Conservation (phyloP, 208 protist genomes). For the Wallacemonas collosoma region DNA sequence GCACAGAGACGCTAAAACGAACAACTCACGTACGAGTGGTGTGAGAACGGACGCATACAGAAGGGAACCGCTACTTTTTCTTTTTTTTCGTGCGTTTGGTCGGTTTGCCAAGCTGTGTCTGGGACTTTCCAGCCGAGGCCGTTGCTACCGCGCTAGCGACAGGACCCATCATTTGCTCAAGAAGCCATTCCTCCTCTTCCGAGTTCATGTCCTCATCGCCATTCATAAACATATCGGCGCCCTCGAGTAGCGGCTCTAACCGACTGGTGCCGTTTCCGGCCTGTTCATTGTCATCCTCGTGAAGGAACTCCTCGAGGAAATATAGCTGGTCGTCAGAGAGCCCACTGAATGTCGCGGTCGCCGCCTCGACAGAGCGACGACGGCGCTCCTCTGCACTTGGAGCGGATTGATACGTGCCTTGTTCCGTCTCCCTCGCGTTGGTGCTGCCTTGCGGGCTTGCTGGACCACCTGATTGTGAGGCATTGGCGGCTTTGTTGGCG, state of each 20-base stretch:
- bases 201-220: constrained; percentile 59
- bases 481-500: constrained; percentile 10
- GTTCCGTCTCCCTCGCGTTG: constrained; percentile 6
- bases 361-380: constrained; percentile 25
- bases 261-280: not conserved
- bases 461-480: too few relatives aligned
- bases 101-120: not conserved
- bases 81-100: not conserved
- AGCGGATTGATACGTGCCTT: constrained; percentile 22
- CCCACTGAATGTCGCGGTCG: constrained; percentile 33
- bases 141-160: not conserved
- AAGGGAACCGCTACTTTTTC: not conserved
- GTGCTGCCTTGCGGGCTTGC: too few relatives aligned
- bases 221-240: constrained; percentile 50
- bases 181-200: constrained; percentile 83
- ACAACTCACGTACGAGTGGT: too few relatives aligned
- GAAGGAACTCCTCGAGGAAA: constrained; percentile 38
- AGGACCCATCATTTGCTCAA: constrained; percentile 78
- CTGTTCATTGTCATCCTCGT: constrained; percentile 5
- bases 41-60: too few relatives aligned
- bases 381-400: constrained; percentile 8
- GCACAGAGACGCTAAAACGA: too few relatives aligned
- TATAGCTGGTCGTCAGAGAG: constrained; percentile 42
- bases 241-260: not conserved
- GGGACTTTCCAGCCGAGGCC: not conserved